phyloP scores from a whole-genome alignment of 2,329 filamentous ascomycete genomes.

The Pseudopithomyces maydicus region DNA sequence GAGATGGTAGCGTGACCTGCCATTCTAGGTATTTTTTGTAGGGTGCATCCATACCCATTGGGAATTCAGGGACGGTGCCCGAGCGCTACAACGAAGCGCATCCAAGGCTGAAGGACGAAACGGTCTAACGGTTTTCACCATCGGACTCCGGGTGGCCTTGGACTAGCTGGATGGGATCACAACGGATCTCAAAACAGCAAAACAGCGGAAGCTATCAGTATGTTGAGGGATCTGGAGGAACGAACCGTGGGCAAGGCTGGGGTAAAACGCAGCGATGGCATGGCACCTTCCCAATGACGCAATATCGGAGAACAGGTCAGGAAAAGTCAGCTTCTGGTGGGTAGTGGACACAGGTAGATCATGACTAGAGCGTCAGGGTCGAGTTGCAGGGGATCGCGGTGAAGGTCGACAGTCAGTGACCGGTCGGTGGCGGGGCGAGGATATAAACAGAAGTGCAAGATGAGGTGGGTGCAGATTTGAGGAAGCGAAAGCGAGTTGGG shows the following conservation, averaged over 20 bases:
- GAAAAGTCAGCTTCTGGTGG: neutral
- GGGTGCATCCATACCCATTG: neutral
- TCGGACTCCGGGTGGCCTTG: slow-evolving; percentile 1
- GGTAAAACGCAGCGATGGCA: neutral
- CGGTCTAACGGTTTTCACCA: neutral
- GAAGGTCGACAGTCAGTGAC: neutral
- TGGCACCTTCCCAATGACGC: neutral
- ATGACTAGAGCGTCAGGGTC: no score
- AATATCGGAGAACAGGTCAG: neutral
- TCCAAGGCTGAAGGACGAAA: neutral
- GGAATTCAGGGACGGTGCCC: neutral
- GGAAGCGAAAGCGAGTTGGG: slow-evolving; percentile 1
- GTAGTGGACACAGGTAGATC: neutral
- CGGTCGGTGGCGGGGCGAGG: neutral
- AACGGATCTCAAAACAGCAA: neutral
- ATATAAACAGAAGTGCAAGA: neutral
- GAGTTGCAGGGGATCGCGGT: neutral
- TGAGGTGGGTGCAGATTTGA: neutral
- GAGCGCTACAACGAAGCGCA: neutral
- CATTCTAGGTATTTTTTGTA: neutral
- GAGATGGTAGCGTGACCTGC: neutral
- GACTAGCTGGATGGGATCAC: neutral
- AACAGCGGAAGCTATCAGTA: neutral
- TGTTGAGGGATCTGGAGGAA: neutral
- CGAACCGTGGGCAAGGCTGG: neutral